A percentile compares a stretch with the other conserved stretches of the same genome.
These are phyloP conservation scores for Hydnomerulius pinastri DNA, from an alignment of 768 basidiomycete genomes.

Conservation along the genomic window DNA sequence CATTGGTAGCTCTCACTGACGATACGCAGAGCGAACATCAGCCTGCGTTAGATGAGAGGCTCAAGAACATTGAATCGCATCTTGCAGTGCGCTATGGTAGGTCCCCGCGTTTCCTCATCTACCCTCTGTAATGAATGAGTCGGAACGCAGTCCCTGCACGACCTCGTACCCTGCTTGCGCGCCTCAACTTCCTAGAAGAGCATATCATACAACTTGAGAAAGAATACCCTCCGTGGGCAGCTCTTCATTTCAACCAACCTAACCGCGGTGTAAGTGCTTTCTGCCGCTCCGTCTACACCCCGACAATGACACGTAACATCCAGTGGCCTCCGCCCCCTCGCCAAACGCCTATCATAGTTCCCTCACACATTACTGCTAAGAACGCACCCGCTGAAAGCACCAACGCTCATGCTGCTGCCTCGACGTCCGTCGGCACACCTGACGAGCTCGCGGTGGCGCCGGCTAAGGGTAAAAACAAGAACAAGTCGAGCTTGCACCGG, in stretches of 20 bases:
- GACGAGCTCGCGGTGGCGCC: conserved; percentile 13
- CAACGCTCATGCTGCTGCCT: conserved; percentile 5
- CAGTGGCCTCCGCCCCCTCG: conserved; percentile 88
- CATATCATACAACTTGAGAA: conserved; percentile 76
- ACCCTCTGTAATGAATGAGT: conserved; percentile 5
- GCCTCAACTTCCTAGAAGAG: conserved; percentile 73
- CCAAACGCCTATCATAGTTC: conserved; percentile 75
- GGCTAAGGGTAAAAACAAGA: conserved; percentile 37
- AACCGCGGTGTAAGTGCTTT: conserved; percentile 64
- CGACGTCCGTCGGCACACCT: conserved; percentile 6
- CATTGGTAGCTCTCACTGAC: conserved; percentile 18
- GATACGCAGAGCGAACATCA: conserved; percentile 44
- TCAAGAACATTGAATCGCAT: conserved; percentile 71
- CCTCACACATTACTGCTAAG: conserved; percentile 55
- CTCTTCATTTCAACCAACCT: conserved; percentile 86
- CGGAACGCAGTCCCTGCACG: conserved; percentile 61
- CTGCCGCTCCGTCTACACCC: neutral
- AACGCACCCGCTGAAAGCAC: conserved; percentile 19
- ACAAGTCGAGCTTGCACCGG: conserved; percentile 66
- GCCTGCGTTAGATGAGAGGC: conserved; percentile 64
- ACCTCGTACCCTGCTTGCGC: conserved; percentile 62
- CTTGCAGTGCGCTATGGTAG: conserved; percentile 74
- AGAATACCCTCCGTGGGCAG: conserved; percentile 86
- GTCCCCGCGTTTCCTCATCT: conserved; percentile 5
- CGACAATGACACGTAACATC: neutral